A percentile compares a stretch with the other conserved stretches of the same genome.
Conservation (phyloP, 805 yeast genomes). For the Saccharomycopsis microspora region DNA sequence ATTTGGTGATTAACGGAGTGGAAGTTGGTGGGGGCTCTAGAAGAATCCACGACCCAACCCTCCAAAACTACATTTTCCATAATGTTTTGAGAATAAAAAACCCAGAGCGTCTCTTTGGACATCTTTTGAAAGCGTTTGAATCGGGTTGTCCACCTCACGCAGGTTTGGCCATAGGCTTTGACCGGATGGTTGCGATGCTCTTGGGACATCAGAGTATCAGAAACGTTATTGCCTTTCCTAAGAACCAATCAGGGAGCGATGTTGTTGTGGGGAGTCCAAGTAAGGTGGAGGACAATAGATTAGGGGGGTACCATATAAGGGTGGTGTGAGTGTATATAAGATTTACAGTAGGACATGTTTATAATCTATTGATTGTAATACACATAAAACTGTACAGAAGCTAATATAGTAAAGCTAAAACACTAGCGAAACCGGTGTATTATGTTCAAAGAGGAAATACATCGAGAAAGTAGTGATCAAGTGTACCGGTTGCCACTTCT, state of each 20-base stretch:
- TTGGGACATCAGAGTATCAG: conserved; percentile 67
- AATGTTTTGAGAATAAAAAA: conserved; percentile 48
- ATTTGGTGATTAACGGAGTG: conserved; percentile 84
- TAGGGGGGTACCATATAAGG: conserved; percentile 5
- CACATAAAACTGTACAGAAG: too few species aligned
- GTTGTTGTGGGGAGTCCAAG: conserved; percentile 84
- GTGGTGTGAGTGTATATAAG: neutral
- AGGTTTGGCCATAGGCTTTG: conserved; percentile 93
- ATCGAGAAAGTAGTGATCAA: too few species aligned
- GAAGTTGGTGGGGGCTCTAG: conserved; percentile 97
- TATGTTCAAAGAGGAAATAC: too few species aligned
- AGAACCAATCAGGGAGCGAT: conserved; percentile 80
- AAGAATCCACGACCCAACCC: conserved; percentile 76
- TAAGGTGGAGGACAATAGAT: conserved; percentile 25
- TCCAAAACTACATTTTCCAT: conserved; percentile 66
- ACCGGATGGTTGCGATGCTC: conserved; percentile 84
- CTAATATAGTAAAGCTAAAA: too few species aligned
- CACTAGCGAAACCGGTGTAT: too few species aligned
- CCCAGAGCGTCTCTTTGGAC: conserved; percentile 67
- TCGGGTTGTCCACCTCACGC: conserved; percentile 99
- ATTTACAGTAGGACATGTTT: too few species aligned
- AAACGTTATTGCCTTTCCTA: conserved; percentile 95
- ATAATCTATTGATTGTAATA: too few species aligned
- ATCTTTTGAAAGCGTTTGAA: conserved; percentile 65
- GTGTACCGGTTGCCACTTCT: too few species aligned